phyloP scores from a whole-genome alignment of 768 basidiomycete species.

The Suillus occidentalis region DNA sequence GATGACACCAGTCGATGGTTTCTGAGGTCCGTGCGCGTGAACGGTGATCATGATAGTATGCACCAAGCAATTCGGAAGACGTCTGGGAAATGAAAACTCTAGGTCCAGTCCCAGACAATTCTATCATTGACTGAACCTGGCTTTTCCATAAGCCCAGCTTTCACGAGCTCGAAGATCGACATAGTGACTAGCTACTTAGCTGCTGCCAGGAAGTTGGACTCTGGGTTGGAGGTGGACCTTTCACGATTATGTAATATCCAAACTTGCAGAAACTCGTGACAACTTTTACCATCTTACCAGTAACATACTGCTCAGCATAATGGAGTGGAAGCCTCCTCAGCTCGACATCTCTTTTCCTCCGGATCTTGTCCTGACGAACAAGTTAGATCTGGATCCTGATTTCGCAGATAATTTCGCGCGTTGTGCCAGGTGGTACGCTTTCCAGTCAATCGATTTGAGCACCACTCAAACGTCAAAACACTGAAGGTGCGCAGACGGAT shows the following conservation, averaged over 20 bases:
- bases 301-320: background rate
- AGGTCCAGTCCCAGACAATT: too few species aligned
- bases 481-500: slow-evolving; percentile 75
- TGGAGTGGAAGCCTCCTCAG: slow-evolving; percentile 33
- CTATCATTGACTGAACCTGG: too few species aligned
- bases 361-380: slow-evolving; percentile 2
- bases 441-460: background rate
- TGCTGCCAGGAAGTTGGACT: too few species aligned
- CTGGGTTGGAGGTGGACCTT: too few species aligned
- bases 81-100: too few species aligned
- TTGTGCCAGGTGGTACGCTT: slow-evolving; percentile 53
- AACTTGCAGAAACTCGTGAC: background rate
- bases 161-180: background rate
- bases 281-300: too few species aligned
- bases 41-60: background rate
- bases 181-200: too few species aligned
- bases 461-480: background rate
- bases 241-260: too few species aligned
- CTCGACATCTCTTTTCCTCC: slow-evolving; percentile 28
- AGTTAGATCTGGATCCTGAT: slow-evolving; percentile 23
- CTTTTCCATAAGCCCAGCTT: too few species aligned
- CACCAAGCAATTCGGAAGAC: background rate
- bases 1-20: background rate
- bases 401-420: slow-evolving; percentile 51
- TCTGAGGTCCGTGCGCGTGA: background rate